Percentiles rank a stretch among this genome's conserved stretches.
phyloP scores from a whole-genome alignment of 2,329 filamentous ascomycete genomes.

The Capronia coronata region DNA sequence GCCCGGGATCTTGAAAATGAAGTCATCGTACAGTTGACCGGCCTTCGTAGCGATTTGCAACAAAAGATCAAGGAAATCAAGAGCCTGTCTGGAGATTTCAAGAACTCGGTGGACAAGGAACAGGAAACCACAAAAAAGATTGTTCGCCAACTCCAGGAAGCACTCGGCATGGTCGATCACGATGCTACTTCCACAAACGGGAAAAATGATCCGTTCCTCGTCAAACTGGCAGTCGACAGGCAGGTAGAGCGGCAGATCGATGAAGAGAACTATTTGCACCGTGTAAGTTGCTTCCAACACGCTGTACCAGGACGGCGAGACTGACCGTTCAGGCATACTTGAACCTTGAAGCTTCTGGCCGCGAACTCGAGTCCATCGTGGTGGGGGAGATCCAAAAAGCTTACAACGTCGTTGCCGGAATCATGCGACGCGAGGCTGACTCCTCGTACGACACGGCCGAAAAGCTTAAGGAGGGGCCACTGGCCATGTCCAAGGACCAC shows the following conservation, averaged over 20 bases:
- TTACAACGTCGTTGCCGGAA: conserved; percentile 87
- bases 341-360: conserved; percentile 87
- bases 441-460: conserved; percentile 71
- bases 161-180: conserved; percentile 69
- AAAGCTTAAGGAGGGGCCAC: conserved; percentile 72
- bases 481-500: conserved; percentile 87
- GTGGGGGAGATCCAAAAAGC: conserved; percentile 97
- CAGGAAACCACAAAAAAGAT: conserved; percentile 76
- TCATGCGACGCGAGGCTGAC: conserved; percentile 85
- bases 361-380: conserved; percentile 91
- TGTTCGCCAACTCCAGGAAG: conserved; percentile 74
- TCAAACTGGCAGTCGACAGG: conserved; percentile 77
- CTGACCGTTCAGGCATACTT: conserved; percentile 65
- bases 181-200: conserved; percentile 69
- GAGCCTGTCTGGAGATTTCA: conserved; percentile 85
- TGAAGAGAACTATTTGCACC: conserved; percentile 94
- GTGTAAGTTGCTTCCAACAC: conserved; percentile 50
- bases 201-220: conserved; percentile 86
- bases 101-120: conserved; percentile 92
- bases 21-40: conserved; percentile 79
- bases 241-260: conserved; percentile 89
- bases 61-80: conserved; percentile 99
- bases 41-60: conserved; percentile 76
- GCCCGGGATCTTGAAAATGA: conserved; percentile 85
- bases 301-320: background rate